These are phyloP conservation scores for Metarhizium album DNA, from an alignment of 2,329 filamentous ascomycete genomes.

Conservation along the genomic window DNA sequence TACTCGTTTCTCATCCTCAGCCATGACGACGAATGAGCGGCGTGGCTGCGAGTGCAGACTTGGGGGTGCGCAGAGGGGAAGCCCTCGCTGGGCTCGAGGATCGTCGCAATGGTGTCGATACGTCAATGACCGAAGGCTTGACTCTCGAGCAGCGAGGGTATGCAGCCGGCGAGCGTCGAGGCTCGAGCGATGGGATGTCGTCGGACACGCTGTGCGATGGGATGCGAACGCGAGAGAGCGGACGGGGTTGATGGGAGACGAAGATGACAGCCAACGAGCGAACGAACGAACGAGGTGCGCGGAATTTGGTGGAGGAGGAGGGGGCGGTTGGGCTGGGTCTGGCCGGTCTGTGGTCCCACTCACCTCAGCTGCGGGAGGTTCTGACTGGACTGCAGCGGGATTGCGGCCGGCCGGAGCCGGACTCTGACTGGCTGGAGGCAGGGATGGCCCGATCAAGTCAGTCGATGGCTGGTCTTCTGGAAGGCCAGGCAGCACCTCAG, in stretches of 20 bases:
- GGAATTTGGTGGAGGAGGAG: neutral
- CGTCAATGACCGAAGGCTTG: neutral
- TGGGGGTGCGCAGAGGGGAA: constrained; percentile 6
- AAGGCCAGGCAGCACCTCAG: no score
- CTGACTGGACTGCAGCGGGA: neutral
- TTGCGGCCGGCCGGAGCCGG: neutral
- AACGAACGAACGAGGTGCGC: neutral
- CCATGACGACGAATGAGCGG: constrained; percentile 12
- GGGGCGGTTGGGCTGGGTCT: neutral
- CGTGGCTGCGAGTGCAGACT: neutral
- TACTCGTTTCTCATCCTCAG: constrained; percentile 19
- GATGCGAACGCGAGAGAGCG: neutral
- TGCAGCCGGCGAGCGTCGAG: neutral
- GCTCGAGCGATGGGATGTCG: neutral
- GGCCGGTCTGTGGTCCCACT: no score
- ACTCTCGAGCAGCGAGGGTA: neutral
- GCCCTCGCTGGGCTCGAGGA: constrained; percentile 6
- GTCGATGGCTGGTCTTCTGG: no score
- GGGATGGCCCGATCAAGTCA: no score
- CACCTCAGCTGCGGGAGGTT: no score
- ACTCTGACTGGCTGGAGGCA: neutral
- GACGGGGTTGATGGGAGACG: neutral
- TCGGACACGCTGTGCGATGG: neutral
- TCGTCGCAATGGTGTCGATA: constrained; percentile 10
- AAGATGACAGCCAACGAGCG: neutral